phyloP scores from a whole-genome alignment of 1,284 basidiomycete genomes.

The Heterobasidion parviporum region DNA sequence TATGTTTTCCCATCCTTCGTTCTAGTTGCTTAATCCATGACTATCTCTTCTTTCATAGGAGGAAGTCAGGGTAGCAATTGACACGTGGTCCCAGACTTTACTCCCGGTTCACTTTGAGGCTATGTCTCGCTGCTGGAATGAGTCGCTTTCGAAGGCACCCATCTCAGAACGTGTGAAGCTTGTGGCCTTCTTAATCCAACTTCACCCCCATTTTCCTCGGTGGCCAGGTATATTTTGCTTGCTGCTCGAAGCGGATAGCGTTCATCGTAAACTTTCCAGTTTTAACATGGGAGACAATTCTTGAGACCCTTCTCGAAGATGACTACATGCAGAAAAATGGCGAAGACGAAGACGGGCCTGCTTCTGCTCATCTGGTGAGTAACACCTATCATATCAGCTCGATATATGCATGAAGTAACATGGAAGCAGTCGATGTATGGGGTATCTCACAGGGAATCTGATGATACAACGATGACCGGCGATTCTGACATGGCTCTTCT shows the following conservation, averaged over 20 bases:
- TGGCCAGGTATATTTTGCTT: constrained; percentile 43
- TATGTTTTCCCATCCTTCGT: constrained; percentile 18
- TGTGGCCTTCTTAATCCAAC: constrained; percentile 52
- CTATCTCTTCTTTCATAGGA: constrained; percentile 33
- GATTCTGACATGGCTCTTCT: constrained; percentile 42
- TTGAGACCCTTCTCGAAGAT: constrained; percentile 50
- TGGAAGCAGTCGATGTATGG: constrained; percentile 37
- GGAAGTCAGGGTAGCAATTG: constrained; percentile 50
- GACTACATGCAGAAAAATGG: constrained; percentile 34
- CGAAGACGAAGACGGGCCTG: constrained; percentile 30
- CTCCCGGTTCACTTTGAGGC: constrained; percentile 54
- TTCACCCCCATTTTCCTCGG: constrained; percentile 52
- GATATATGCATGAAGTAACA: background rate
- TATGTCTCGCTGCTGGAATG: constrained; percentile 59
- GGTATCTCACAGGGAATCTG: constrained; percentile 22
- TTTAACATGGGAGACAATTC: constrained; percentile 51
- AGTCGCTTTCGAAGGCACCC: constrained; percentile 45
- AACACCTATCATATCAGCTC: background rate
- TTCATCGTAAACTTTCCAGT: constrained; percentile 29
- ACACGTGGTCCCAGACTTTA: constrained; percentile 48
- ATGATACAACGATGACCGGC: constrained; percentile 3
- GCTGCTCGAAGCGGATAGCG: background rate
- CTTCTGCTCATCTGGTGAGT: constrained; percentile 36
- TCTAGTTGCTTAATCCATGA: background rate
- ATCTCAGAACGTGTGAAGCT: constrained; percentile 49